Evolutionary conservation across 1,139 yeast species (phyloP).

Genomic region (Geotrichum aggregatum): DNA sequence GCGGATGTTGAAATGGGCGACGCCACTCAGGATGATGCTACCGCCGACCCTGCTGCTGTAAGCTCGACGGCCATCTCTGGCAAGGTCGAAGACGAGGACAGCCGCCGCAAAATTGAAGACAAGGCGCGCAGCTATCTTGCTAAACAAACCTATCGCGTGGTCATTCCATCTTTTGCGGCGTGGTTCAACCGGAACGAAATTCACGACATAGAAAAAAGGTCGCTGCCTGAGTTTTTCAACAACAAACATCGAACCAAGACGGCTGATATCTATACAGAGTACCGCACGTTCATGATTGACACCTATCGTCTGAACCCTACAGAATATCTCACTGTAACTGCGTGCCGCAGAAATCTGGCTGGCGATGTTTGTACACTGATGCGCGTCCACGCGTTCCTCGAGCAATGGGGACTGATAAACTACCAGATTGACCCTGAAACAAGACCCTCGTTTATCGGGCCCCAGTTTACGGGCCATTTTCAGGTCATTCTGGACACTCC

Average conservation of each 20-base stretch:
- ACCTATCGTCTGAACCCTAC: conserved; percentile 88
- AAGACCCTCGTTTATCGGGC: conserved; percentile 65
- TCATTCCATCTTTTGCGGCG: conserved; percentile 87
- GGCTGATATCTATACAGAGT: conserved; percentile 78
- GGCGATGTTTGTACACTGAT: conserved; percentile 95
- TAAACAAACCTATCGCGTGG: conserved; percentile 79
- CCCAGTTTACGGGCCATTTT: conserved; percentile 58
- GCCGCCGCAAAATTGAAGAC: conserved; percentile 26
- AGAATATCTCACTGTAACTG: conserved; percentile 88
- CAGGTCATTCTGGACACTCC: conserved; percentile 72
- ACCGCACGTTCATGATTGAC: conserved; percentile 91
- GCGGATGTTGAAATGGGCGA: conserved; percentile 11
- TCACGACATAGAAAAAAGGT: conserved; percentile 61
- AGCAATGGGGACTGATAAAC: conserved; percentile 94
- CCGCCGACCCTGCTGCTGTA: background rate
- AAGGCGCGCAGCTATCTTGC: conserved; percentile 32
- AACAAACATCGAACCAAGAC: conserved; percentile 75
- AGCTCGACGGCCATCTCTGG: conserved; percentile 8
- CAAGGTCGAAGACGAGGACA: conserved; percentile 11
- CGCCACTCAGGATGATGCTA: background rate
- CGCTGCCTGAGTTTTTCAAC: conserved; percentile 87
- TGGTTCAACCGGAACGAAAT: conserved; percentile 82
- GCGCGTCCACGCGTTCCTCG: conserved; percentile 83
- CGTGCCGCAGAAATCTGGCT: conserved; percentile 87
- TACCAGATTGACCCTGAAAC: conserved; percentile 82